phyloP scores from a whole-genome alignment of 495 filamentous ascomycete genomes.

The Xylaria curta region DNA sequence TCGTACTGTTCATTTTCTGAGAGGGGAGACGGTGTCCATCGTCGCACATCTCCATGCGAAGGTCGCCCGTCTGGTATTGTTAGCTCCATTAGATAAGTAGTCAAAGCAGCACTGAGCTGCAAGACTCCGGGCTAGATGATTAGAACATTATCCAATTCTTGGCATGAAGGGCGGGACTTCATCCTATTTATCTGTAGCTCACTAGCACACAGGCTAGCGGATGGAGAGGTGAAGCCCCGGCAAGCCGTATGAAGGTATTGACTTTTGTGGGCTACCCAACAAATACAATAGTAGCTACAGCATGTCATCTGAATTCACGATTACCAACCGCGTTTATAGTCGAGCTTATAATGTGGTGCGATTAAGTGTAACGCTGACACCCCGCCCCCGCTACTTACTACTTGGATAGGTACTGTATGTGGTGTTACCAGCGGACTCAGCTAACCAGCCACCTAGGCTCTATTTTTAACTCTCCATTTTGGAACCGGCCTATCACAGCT shows the following conservation, averaged over 20 bases:
- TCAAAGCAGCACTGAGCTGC: neutral
- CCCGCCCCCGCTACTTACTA: no score
- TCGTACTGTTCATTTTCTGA: slow-evolving; percentile 9
- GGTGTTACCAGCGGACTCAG: no score
- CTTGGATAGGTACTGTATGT: no score
- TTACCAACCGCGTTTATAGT: neutral
- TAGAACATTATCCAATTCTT: neutral
- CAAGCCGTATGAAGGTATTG: neutral
- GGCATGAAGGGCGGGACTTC: neutral
- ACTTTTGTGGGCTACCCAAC: neutral
- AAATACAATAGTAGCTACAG: neutral
- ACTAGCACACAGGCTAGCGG: neutral
- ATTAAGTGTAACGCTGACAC: no score
- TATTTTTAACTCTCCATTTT: no score
- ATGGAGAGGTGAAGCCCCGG: neutral
- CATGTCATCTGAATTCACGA: neutral
- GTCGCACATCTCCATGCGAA: neutral
- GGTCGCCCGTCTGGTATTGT: neutral
- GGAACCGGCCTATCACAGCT: no score
- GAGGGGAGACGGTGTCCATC: slow-evolving; percentile 1
- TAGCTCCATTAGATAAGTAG: slow-evolving; percentile 1
- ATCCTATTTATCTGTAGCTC: neutral
- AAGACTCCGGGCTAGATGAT: neutral
- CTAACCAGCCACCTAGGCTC: no score
- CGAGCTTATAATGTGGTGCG: no score